These are phyloP conservation scores for Scedosporium aurantiacum DNA, from an alignment of 2,329 filamentous ascomycete species.

Conservation along the genomic window DNA sequence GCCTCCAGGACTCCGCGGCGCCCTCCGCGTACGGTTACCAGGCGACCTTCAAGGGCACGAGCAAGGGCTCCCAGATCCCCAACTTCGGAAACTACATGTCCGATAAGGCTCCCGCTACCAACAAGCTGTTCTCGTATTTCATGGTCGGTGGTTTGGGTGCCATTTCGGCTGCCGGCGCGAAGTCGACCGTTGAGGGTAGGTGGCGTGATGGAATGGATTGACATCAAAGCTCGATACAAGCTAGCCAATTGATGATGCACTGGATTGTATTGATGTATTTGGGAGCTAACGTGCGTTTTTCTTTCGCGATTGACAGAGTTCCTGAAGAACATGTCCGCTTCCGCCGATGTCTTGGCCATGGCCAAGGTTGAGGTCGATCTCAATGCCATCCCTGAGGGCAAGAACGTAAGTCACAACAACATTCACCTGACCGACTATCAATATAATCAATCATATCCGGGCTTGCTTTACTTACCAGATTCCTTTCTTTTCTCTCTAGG, in stretches of 20 bases:
- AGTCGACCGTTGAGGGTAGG: conserved; percentile 96
- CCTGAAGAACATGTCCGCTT: conserved; percentile 99
- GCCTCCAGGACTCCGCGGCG: conserved; percentile 31
- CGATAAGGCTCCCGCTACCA: conserved; percentile 54
- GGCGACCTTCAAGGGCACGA: conserved; percentile 44
- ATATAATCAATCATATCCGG: background rate
- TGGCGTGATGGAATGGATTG: conserved; percentile 13
- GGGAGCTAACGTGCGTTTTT: conserved; percentile 1
- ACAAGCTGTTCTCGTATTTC: conserved; percentile 93
- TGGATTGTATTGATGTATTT: background rate
- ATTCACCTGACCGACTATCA: background rate
- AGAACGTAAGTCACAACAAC: conserved; percentile 65
- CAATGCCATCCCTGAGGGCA: conserved; percentile 87
- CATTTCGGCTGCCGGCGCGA: conserved; percentile 83
- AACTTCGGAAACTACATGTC: conserved; percentile 82
- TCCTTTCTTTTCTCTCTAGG: conserved; percentile 34
- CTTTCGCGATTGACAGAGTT: conserved; percentile 58
- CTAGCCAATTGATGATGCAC: background rate
- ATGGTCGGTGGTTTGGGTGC: conserved; percentile 96
- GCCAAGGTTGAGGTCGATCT: conserved; percentile 99
- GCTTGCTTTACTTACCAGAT: background rate
- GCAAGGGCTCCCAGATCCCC: conserved; percentile 61
- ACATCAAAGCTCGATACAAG: conserved; percentile 13
- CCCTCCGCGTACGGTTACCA: conserved; percentile 29
- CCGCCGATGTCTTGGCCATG: conserved; percentile 95